Evolutionary conservation across 768 basidiomycete species (phyloP), one percentile per base, ranked within the genome.

Genomic region (Podaxis carcinomalis): DNA sequence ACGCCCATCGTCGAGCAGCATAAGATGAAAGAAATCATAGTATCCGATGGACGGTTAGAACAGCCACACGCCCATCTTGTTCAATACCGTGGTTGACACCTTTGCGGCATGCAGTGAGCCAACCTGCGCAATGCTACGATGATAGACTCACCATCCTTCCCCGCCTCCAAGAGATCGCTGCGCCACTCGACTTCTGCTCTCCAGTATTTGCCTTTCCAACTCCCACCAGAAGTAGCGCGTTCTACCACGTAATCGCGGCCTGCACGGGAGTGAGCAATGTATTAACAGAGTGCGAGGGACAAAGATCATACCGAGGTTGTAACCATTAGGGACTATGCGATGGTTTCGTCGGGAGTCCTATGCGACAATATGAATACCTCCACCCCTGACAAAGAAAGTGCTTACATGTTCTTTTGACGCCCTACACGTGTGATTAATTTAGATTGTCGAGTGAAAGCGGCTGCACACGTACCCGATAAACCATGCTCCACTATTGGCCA

Each of bases 211-310:
- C 23, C 25, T 2, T 49, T 49, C 47, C 47, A 49, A 21, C 47
- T 49, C 9, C 47, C 47, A 21, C 47, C 47, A 2, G 78, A 72
- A 14, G 82, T 66, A 9, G 93, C 92, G 6, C 77, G 82, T 46
- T 82, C 77, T 16, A 95, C 90, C 55, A 95, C 74, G 76, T 82
- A 86, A 74, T 95, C 88, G 9, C 93, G 84, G 7, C 93, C 93
- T 65, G 10, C 9, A 7, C 11, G 13, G 2, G 62, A 65, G 16
- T 16, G 58, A 40, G 25, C 9, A 19, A 3, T 47, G 10, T 39
- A 21, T 46, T 40, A 5, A 32, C 7, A 35, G 21, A 27, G 50
- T 11, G 32, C 2, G 27, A 7, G 32, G 27, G 7, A 16, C 4
- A 13, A 10, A 6, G 9, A 10, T 44, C 57, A 44, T 50, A 83